Evolutionary conservation across 1,284 basidiomycete genomes (phyloP).

Genomic region (Sanghuangporus sanghuang): DNA sequence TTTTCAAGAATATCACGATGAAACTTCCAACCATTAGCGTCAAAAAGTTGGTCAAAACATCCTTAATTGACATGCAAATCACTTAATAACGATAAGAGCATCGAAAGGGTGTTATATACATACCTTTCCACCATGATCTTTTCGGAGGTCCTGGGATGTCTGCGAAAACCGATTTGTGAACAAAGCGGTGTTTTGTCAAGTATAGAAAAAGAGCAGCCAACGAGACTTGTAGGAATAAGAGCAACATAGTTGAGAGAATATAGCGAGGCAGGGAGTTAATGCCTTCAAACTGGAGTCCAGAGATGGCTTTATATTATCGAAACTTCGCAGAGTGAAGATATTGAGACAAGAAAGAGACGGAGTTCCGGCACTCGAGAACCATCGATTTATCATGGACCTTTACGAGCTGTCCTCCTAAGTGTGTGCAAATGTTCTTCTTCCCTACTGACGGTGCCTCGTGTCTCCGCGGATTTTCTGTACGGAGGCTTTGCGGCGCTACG

Average conservation of each 20-base stretch:
- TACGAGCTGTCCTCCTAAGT: too few species aligned
- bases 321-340: too few species aligned
- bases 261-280: not conserved
- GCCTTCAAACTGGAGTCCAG: too few species aligned
- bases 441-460: too few species aligned
- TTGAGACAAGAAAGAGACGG: too few species aligned
- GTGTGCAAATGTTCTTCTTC: too few species aligned
- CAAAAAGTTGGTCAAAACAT: slow-evolving; percentile 13
- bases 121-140: slow-evolving; percentile 15
- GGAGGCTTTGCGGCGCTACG: too few species aligned
- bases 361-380: too few species aligned
- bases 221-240: not conserved
- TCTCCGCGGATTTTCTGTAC: too few species aligned
- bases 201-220: not conserved
- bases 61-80: not conserved
- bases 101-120: not conserved
- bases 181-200: slow-evolving; percentile 1
- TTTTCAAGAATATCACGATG: slow-evolving; percentile 17
- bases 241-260: not conserved
- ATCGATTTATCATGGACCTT: too few species aligned
- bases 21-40: slow-evolving; percentile 13
- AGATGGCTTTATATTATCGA: too few species aligned
- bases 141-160: slow-evolving; percentile 12
- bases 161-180: not conserved
- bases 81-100: not conserved